Percentiles rank a stretch among this genome's conserved stretches.
These are phyloP conservation scores for Ophidiomyces ophidiicola DNA, from an alignment of 2,329 filamentous ascomycete genomes.

Conservation along the genomic window DNA sequence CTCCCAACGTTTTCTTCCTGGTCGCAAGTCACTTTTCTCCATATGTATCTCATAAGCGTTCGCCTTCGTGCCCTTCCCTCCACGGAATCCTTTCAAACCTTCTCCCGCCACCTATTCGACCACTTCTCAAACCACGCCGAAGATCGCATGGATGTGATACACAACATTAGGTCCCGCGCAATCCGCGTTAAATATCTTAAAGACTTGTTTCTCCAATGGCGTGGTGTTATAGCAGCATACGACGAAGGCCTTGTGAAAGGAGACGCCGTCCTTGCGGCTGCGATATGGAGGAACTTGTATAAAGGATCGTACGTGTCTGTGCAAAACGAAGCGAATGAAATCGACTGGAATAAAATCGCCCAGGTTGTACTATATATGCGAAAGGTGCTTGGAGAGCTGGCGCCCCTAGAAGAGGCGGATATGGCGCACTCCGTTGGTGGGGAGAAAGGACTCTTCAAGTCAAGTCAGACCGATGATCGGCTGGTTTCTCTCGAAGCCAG, in stretches of 20 bases:
- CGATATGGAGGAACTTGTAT: slow-evolving; percentile 89
- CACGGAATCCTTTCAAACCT: slow-evolving; percentile 54
- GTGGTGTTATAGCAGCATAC: slow-evolving; percentile 63
- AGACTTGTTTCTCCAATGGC: slow-evolving; percentile 87
- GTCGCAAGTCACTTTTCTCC: slow-evolving; percentile 91
- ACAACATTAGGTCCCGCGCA: slow-evolving; percentile 40
- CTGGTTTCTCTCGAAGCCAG: not conserved
- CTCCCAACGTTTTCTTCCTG: slow-evolving; percentile 85
- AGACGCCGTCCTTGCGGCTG: slow-evolving; percentile 43
- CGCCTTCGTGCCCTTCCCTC: slow-evolving; percentile 66
- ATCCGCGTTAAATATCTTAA: slow-evolving; percentile 56
- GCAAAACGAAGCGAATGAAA: slow-evolving; percentile 30
- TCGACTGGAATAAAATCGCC: slow-evolving; percentile 50
- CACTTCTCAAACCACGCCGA: slow-evolving; percentile 65
- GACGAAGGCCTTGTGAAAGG: slow-evolving; percentile 37
- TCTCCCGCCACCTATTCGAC: slow-evolving; percentile 84
- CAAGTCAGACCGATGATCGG: slow-evolving; percentile 14
- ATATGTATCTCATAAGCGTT: slow-evolving; percentile 83
- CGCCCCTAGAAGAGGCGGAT: slow-evolving; percentile 41
- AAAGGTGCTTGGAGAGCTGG: slow-evolving; percentile 43
- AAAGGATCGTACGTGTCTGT: slow-evolving; percentile 48
- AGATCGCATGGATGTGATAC: slow-evolving; percentile 51
- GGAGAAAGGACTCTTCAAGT: slow-evolving; percentile 25
- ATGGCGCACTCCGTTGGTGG: slow-evolving; percentile 42
- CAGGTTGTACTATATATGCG: slow-evolving; percentile 53